phyloP scores from a whole-genome alignment of 257 asterid genomes.

The Solanum dulcamara region DNA sequence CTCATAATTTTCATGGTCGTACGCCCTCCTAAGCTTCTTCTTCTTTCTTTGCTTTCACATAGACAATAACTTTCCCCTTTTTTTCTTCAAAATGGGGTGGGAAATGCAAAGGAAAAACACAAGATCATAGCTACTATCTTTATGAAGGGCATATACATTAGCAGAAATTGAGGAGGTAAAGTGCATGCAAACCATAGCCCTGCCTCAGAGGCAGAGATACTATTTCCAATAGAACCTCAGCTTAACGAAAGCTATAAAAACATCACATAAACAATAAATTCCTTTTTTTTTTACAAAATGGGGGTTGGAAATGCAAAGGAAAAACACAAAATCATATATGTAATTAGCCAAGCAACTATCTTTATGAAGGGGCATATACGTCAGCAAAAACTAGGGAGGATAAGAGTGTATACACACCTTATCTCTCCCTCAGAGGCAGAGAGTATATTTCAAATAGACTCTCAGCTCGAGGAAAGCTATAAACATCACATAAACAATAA shows the following conservation, averaged over 20 bases:
- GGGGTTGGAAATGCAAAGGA: background rate
- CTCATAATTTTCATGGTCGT: background rate
- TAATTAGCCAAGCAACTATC: conserved; percentile 56
- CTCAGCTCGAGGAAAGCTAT: background rate
- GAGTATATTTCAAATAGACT: background rate
- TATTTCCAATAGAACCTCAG: background rate
- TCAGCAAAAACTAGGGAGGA: conserved; percentile 25
- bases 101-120: background rate
- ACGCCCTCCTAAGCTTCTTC: background rate
- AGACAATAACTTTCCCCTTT: background rate
- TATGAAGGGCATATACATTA: background rate
- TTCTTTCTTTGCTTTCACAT: background rate
- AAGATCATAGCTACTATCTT: background rate
- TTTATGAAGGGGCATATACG: conserved; percentile 30
- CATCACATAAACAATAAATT: background rate
- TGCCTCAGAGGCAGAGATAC: background rate
- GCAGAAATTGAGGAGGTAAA: background rate
- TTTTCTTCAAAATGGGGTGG: background rate
- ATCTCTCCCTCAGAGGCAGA: background rate
- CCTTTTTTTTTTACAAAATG: background rate
- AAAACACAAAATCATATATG: conserved; percentile 36
- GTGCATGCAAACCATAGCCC: background rate
- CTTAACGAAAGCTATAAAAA: background rate
- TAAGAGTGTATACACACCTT: background rate
- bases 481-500: background rate